Percentiles rank a stretch among this genome's conserved stretches.
Conservation (phyloP, 192 early-diverging fungal genomes). For the Backusella luteola region DNA sequence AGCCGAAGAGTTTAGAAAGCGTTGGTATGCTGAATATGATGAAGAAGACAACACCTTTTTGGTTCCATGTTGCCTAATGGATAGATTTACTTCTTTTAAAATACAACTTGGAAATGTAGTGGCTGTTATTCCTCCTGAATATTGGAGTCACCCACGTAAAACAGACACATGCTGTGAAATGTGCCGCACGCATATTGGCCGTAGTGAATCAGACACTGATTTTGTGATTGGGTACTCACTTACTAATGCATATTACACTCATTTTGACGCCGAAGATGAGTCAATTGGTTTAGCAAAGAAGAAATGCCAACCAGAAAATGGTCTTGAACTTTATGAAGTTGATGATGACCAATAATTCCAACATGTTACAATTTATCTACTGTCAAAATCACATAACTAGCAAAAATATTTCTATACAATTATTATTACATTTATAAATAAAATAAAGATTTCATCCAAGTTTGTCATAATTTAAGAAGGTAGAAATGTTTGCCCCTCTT, state of each 20-base stretch:
- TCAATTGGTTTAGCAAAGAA: slow-evolving; percentile 22
- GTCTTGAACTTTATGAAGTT: slow-evolving; percentile 19
- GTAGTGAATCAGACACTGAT: slow-evolving; percentile 23
- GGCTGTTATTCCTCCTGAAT: slow-evolving; percentile 26
- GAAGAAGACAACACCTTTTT: slow-evolving; percentile 19
- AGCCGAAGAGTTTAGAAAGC: slow-evolving; percentile 33
- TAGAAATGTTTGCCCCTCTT: too few relatives aligned
- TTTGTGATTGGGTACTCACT: slow-evolving; percentile 26
- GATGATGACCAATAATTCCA: neutral
- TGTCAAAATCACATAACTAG: neutral
- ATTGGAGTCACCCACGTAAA: slow-evolving; percentile 29
- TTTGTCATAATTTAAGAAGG: neutral
- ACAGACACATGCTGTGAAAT: slow-evolving; percentile 23
- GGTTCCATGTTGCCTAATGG: slow-evolving; percentile 30
- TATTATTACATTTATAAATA: neutral
- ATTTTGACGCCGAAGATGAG: slow-evolving; percentile 27
- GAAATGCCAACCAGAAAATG: slow-evolving; percentile 13
- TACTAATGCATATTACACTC: slow-evolving; percentile 33
- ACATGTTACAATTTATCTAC: neutral
- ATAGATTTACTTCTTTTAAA: slow-evolving; percentile 23
- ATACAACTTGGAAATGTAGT: slow-evolving; percentile 3
- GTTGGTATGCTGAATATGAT: slow-evolving; percentile 24
- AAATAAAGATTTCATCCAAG: neutral
- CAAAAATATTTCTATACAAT: neutral
- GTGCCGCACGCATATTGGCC: slow-evolving; percentile 19